A percentile compares a stretch with the other conserved stretches of the same genome.
These are phyloP conservation scores for Penicillium psychrofluorescens DNA, from an alignment of 495 filamentous ascomycete genomes.

Conservation along the genomic window DNA sequence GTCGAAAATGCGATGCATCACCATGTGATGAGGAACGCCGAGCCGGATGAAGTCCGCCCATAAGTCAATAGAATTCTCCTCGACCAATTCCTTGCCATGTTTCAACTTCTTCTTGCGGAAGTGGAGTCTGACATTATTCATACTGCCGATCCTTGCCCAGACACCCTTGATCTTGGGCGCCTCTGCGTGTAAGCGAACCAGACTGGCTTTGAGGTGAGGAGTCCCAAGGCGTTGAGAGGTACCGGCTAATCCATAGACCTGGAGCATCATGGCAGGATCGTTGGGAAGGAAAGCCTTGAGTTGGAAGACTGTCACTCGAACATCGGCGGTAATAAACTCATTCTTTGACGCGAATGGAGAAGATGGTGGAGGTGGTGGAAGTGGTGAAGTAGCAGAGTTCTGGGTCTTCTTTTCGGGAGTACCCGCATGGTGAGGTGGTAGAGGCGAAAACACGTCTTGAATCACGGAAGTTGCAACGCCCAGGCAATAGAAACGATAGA, in stretches of 20 bases:
- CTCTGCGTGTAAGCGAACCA: conserved; percentile 78
- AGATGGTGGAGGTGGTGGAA: conserved; percentile 22
- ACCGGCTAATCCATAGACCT: conserved; percentile 71
- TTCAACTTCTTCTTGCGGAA: conserved; percentile 69
- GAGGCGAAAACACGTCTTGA: conserved; percentile 60
- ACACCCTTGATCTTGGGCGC: conserved; percentile 70
- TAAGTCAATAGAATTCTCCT: conserved; percentile 81
- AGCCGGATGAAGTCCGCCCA: conserved; percentile 78
- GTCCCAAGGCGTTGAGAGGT: conserved; percentile 79
- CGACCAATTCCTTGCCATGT: conserved; percentile 47
- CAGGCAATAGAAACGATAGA: conserved; percentile 90
- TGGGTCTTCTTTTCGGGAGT: conserved; percentile 5
- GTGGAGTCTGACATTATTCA: conserved; percentile 74
- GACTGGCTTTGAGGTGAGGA: conserved; percentile 67
- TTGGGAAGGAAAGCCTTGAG: conserved; percentile 81
- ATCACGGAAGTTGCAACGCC: conserved; percentile 74
- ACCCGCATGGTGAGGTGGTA: conserved; percentile 11
- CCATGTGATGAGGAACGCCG: conserved; percentile 88
- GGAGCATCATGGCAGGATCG: conserved; percentile 85
- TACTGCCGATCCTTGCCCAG: conserved; percentile 79
- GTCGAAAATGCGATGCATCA: conserved; percentile 85
- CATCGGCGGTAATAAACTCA: conserved; percentile 75
- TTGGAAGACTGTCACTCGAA: conserved; percentile 72
- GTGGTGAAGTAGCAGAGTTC: conserved; percentile 9
- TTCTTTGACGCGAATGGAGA: conserved; percentile 20